A percentile compares a stretch with the other conserved stretches of the same genome.
Conservation (phyloP, 2,329 filamentous ascomycete species). For the Tolypocladium amazonense region DNA sequence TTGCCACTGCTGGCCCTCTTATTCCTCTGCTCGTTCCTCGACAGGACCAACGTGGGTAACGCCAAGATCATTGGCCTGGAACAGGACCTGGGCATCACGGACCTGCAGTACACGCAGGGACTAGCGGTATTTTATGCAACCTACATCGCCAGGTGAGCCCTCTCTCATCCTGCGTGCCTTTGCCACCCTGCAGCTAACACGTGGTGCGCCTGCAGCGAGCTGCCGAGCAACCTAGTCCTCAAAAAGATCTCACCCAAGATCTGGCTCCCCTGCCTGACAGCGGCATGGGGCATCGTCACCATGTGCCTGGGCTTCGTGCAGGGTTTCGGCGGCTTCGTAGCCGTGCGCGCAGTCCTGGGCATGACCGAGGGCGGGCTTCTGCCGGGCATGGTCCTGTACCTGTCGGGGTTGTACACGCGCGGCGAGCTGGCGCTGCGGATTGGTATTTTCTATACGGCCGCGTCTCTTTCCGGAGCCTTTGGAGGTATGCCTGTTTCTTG, state of each 20-base stretch:
- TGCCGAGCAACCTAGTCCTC: conserved; percentile 53
- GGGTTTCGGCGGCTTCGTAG: conserved; percentile 45
- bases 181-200: background rate
- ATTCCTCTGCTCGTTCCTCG: conserved; percentile 54
- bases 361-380: conserved; percentile 54
- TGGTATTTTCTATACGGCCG: conserved; percentile 57
- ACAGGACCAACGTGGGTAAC: conserved; percentile 65
- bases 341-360: conserved; percentile 50
- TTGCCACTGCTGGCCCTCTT: conserved; percentile 52
- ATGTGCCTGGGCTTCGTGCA: conserved; percentile 45
- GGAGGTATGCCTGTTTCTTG: conserved; percentile 15
- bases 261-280: conserved; percentile 48
- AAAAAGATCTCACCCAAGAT: conserved; percentile 49
- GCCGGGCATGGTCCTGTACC: conserved; percentile 58
- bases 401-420: conserved; percentile 51
- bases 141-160: conserved; percentile 44
- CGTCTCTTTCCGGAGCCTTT: conserved; percentile 54
- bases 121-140: conserved; percentile 56
- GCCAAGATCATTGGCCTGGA: conserved; percentile 56
- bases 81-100: conserved; percentile 43
- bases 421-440: conserved; percentile 52
- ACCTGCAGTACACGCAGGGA: conserved; percentile 53
- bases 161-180: background rate
- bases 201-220: conserved; percentile 30
- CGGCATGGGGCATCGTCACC: conserved; percentile 47